These are phyloP conservation scores for Symmetrospora coprosmae DNA, from an alignment of 768 basidiomycete genomes.

Conservation along the genomic window DNA sequence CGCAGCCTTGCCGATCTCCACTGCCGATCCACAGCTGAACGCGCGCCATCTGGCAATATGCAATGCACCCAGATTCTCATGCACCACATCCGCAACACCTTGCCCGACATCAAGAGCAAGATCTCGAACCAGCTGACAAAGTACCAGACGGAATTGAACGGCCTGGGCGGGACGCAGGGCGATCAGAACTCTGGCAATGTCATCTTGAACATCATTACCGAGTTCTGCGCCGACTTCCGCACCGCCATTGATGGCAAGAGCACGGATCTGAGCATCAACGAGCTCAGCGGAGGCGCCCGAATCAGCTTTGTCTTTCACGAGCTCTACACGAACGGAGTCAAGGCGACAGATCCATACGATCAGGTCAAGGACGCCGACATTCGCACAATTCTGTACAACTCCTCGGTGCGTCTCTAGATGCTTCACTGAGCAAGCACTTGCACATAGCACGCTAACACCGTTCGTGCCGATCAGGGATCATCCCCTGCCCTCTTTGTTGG, in stretches of 20 bases:
- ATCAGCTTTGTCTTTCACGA: constrained; percentile 99
- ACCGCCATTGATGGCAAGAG: constrained; percentile 94
- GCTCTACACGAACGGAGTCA: constrained; percentile 89
- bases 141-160: constrained; percentile 64
- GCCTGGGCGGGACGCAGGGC: constrained; percentile 73
- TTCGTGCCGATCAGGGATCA: constrained; percentile 52
- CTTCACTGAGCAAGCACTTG: not conserved
- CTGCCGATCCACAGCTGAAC: not conserved
- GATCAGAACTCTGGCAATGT: constrained; percentile 75
- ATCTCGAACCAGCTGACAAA: constrained; percentile 83
- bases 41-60: not conserved
- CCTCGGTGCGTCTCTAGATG: constrained; percentile 52
- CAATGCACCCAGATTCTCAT: constrained; percentile 62
- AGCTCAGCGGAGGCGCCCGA: constrained; percentile 94
- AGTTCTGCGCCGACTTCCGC: constrained; percentile 93
- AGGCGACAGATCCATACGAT: constrained; percentile 92
- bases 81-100: constrained; percentile 92
- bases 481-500: constrained; percentile 93
- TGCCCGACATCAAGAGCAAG: constrained; percentile 96
- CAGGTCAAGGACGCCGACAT: constrained; percentile 99
- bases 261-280: constrained; percentile 84
- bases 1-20: not conserved
- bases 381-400: constrained; percentile 88
- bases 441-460: not conserved
- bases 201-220: constrained; percentile 92